Conservation (phyloP, 1,284 basidiomycete genomes). For the Anthracocystis setariae region DNA sequence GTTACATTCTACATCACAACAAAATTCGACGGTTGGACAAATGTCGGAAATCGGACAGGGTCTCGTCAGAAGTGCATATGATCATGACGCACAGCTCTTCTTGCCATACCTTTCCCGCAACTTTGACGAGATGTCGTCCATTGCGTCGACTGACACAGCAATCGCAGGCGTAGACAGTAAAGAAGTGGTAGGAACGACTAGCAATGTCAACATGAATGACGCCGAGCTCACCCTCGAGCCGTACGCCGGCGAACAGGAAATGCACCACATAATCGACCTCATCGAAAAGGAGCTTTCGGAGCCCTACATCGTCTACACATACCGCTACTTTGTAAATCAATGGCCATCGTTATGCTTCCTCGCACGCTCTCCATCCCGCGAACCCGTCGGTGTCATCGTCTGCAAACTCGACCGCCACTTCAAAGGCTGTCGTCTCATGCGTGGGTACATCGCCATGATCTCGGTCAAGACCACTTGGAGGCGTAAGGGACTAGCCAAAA, state of each 20-base stretch:
- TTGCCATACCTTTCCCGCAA: no score
- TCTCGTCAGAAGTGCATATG: neutral
- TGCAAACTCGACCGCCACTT: conserved; percentile 90
- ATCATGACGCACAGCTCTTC: neutral
- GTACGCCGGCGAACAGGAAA: conserved; percentile 76
- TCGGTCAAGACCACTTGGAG: conserved; percentile 52
- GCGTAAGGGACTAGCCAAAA: conserved; percentile 71
- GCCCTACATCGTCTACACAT: conserved; percentile 93
- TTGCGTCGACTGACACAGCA: no score
- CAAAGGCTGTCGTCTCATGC: conserved; percentile 73
- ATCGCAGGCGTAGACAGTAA: no score
- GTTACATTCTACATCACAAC: no score
- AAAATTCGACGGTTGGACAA: no score
- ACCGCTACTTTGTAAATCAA: conserved; percentile 76
- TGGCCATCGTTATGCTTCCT: conserved; percentile 96
- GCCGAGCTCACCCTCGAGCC: conserved; percentile 74
- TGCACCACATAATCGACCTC: conserved; percentile 57
- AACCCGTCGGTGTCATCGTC: conserved; percentile 80
- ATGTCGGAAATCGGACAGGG: conserved; percentile 7
- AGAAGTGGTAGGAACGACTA: neutral
- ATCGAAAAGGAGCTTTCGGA: conserved; percentile 75
- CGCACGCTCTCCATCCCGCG: conserved; percentile 64
- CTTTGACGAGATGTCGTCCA: neutral
- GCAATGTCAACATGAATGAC: conserved; percentile 45
- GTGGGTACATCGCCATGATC: conserved; percentile 98